These are phyloP conservation scores for Truncatella angustata DNA, from an alignment of 2,329 filamentous ascomycete species.

Conservation along the genomic window DNA sequence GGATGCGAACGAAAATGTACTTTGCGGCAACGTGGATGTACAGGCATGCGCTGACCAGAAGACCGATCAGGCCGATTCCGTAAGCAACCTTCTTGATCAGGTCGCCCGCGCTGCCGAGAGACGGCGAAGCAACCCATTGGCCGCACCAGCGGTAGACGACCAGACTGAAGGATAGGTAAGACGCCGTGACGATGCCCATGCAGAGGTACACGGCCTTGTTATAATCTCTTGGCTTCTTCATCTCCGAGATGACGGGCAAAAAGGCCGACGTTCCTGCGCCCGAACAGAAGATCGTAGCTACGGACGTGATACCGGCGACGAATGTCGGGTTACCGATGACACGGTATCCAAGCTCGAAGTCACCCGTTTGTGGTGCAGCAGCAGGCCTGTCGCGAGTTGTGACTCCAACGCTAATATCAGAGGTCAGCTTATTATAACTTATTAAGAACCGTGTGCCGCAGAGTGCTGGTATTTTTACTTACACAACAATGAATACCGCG, in stretches of 20 bases:
- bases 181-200: constrained; percentile 55
- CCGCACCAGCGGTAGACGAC: constrained; percentile 63
- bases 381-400: constrained; percentile 57
- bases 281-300: constrained; percentile 59
- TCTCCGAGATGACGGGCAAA: constrained; percentile 64
- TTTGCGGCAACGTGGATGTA: constrained; percentile 32
- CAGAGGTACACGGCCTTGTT: constrained; percentile 58
- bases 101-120: constrained; percentile 58
- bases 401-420: constrained; percentile 53
- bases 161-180: constrained; percentile 57
- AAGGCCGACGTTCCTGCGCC: constrained; percentile 60
- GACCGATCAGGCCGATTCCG: constrained; percentile 54
- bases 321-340: constrained; percentile 57
- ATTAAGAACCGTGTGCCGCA: too few species aligned
- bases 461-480: too few species aligned
- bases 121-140: constrained; percentile 60
- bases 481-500: constrained; percentile 56
- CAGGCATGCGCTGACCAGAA: constrained; percentile 41
- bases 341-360: constrained; percentile 58
- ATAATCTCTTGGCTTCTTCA: constrained; percentile 58
- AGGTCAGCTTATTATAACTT: too few species aligned
- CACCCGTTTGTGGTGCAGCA: constrained; percentile 56
- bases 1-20: constrained; percentile 31
- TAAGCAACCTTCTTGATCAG: constrained; percentile 61
- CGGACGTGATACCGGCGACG: constrained; percentile 55